Base-by-base conservation (phyloP, 1,284 basidiomycete species). In the Tylopilus orsonianus region DNA sequence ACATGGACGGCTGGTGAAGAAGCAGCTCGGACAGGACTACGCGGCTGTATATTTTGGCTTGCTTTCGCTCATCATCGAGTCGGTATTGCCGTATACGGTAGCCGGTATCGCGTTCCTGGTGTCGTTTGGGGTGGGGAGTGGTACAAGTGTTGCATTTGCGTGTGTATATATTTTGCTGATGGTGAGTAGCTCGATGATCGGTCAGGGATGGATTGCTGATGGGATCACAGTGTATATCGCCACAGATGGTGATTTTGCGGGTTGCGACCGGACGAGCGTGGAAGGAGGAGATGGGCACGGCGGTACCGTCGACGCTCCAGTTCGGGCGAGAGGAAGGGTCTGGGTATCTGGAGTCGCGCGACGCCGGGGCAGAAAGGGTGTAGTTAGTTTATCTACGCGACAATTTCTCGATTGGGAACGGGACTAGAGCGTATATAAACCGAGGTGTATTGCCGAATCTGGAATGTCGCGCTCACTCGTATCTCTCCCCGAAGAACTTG, bases 401-500 rank as follows among this genome's bases (percentile, higher is more conserved):
- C 13, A 8, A 20, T 24, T 19, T 46, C 34, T 48, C 20, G 46
- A 58, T 58, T 61, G 6, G 38, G 41, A 61, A 61, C 27, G 22
- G 35, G 53, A 34, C 58, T 19, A 3, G 23, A 8, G 16, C 36
- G 30, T 54, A 56, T 58, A 52, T 53, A 58, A 48, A 24, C 44
- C n/a, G n/a, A n/a, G n/a, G 7, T 2, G 49, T 16, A 32, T 19
- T 29, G 14, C 35, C 41, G n/a, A n/a, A 33, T 48, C 40, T 24
- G 49, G 38, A 27, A 61, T 59, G 56, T 40, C 45, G 9, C 24
- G 19, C 32, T 52, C 56, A 1, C 62, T 78, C 38, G 58, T 64
- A n/a, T 58, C 64, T 35, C 71, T 81, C 48, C 80, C 80, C 7
- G 80, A 82, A 67, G 80, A 82, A 57, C 68, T 82, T 53, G 65